Percentiles rank a stretch among this genome's conserved stretches.
These are phyloP conservation scores for Cutaneotrichosporon cutaneum DNA, from an alignment of 1,284 basidiomycete genomes.

Conservation along the genomic window DNA sequence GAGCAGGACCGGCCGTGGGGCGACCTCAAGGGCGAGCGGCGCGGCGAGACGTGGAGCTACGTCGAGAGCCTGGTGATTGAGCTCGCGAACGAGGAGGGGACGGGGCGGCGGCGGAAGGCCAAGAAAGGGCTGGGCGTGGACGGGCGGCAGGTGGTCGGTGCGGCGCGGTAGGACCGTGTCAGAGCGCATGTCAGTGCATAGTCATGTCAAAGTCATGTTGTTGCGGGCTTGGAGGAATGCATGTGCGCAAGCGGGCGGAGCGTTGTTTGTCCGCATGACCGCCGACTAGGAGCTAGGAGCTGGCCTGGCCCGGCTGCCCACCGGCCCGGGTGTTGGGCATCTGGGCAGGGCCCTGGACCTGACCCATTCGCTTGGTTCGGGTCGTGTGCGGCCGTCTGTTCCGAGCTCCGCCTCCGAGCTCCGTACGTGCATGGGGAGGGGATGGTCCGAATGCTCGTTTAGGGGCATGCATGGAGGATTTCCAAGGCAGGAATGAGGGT, in stretches of 20 bases:
- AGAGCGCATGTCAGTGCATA: not conserved
- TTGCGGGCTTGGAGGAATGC: not conserved
- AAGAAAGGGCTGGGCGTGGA: conserved; percentile 33
- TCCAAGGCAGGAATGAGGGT: not conserved
- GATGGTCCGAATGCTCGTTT: too few species aligned
- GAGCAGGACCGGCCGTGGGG: conserved; percentile 46
- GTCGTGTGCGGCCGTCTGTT: not conserved
- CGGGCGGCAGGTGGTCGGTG: conserved; percentile 43
- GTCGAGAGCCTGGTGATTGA: conserved; percentile 13
- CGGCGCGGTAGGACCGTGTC: conserved; percentile 17
- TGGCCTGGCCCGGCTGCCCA: not conserved
- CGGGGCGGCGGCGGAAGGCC: conserved; percentile 30
- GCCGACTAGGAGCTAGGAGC: not conserved
- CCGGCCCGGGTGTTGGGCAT: not conserved
- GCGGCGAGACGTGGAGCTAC: conserved; percentile 22
- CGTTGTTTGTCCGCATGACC: not conserved
- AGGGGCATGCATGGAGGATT: too few species aligned
- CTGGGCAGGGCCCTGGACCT: not conserved
- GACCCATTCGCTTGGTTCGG: not conserved
- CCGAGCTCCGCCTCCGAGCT: too few species aligned
- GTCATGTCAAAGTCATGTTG: not conserved
- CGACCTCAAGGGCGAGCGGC: conserved; percentile 33
- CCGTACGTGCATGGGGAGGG: too few species aligned
- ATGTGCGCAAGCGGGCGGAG: not conserved
- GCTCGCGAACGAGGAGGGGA: conserved; percentile 25